Base-by-base conservation (phyloP, 768 basidiomycete species). In the Kwoniella sp. region DNA sequence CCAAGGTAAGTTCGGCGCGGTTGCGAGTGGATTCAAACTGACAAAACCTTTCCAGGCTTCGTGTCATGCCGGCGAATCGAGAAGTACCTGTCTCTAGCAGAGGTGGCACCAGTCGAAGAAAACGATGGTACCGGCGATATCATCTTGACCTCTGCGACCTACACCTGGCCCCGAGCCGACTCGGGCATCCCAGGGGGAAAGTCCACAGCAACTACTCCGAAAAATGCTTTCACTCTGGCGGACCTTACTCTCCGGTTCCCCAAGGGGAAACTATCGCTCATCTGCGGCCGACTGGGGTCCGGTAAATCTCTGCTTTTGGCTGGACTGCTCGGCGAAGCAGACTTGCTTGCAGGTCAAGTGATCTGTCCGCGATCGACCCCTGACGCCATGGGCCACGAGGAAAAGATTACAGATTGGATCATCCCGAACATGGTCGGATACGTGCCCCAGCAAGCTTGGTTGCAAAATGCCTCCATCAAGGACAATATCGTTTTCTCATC, bases 51-150 rank as follows among this genome's bases (percentile, higher is more conserved):
- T 20, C 51, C 89, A 89, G 86, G 87, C 60, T 84, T 90, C 52
- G 91, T 96, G 17, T 93, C 92, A 12, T 83, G 93, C 55, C 87
- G 90, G 20, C 90, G 93, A 56, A 93, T 96, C 65, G 92, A 94
- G 77, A 93, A 91, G 73, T 96, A 94, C 79, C 85, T 96, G 26
- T 82, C 86, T 54, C 84, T 86, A 9, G 85, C 86, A 1, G 93
- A 97, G 80, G 87, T 96, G 17, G 77, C 84, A 0, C 79, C 84
- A 0, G 87, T 90, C 12, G 78, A 85, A 29, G 86, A 88, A 68
- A 57, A 62, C 26, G 58, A 55, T n/a, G 83, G 68, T 28, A 62
- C 84, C n/a, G 83, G 84, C 56, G 85, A 82, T 2, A 87, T 94
- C 58, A 84, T 88, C 0, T 86, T 94, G 70, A 89, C 89, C 75